Percentiles rank a stretch among this genome's conserved stretches.
Evolutionary conservation across 495 filamentous ascomycete species (phyloP).

Genomic region (Aspergillus saccharolyticus): DNA sequence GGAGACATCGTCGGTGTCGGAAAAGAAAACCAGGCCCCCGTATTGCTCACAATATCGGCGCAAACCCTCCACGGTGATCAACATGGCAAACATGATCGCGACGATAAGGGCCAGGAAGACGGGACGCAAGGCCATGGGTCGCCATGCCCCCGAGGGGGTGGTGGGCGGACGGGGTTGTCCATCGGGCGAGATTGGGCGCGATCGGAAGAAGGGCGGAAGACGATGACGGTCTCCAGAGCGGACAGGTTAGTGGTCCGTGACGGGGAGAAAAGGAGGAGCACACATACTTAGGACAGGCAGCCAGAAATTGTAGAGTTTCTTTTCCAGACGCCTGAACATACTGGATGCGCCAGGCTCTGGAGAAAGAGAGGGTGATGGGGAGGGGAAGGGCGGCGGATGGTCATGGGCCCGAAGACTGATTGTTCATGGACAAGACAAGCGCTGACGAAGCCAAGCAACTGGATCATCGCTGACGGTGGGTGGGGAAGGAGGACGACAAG

Average conservation of each 20-base stretch:
- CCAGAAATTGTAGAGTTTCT: constrained; percentile 13
- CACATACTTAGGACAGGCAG: constrained; percentile 7
- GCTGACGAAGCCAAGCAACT: constrained; percentile 3
- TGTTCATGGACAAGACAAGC: constrained; percentile 1
- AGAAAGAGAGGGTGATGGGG: constrained; percentile 6
- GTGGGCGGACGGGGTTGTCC: constrained; percentile 1
- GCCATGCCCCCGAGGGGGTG: constrained; percentile 25
- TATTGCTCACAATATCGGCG: constrained; percentile 31
- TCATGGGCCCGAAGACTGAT: constrained; percentile 6
- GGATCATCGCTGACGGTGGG: constrained; percentile 4
- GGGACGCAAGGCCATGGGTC: constrained; percentile 34
- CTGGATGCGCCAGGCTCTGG: constrained; percentile 16
- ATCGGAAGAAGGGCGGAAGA: background rate
- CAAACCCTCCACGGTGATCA: constrained; percentile 27
- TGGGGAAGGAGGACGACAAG: background rate
- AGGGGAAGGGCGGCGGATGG: background rate
- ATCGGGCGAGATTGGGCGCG: constrained; percentile 9
- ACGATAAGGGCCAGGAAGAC: constrained; percentile 25
- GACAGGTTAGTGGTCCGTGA: background rate
- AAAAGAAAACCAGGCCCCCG: constrained; percentile 32
- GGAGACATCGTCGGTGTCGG: constrained; percentile 32
- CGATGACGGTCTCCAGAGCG: constrained; percentile 4
- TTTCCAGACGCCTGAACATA: constrained; percentile 16
- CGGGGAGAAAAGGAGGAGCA: background rate
- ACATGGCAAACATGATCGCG: constrained; percentile 24